A percentile compares a stretch with the other conserved stretches of the same genome.
Evolutionary conservation across 2,329 filamentous ascomycete species (phyloP).

Genomic region (Trichophaea hybrida): DNA sequence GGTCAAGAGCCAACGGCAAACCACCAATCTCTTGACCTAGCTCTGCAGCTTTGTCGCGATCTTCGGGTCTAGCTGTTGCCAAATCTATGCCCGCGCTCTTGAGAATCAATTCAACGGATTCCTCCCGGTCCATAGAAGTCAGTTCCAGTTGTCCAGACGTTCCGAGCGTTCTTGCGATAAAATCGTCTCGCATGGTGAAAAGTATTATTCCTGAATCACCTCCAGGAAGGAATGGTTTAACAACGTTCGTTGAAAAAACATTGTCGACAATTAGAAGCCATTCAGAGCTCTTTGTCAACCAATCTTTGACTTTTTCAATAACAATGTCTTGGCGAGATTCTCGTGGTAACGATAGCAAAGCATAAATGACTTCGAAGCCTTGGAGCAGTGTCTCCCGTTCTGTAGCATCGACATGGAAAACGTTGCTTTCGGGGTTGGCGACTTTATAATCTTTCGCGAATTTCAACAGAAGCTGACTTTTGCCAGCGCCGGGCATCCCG

Average conservation of each 20-base stretch:
- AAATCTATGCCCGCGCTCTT: neutral
- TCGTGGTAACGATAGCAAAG: neutral
- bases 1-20: constrained; percentile 9
- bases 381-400: neutral
- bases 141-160: neutral
- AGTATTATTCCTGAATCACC: constrained; percentile 1
- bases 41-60: neutral
- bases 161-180: constrained; percentile 1
- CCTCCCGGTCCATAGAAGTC: constrained; percentile 2
- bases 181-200: constrained; percentile 8
- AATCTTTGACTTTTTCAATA: neutral
- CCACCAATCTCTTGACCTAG: constrained; percentile 5
- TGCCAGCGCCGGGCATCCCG: constrained; percentile 8
- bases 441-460: neutral
- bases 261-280: constrained; percentile 9
- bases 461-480: constrained; percentile 5
- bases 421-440: neutral
- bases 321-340: neutral
- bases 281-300: neutral
- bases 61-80: neutral
- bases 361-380: neutral
- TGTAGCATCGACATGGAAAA: constrained; percentile 6
- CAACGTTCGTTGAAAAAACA: neutral
- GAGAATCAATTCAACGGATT: constrained; percentile 7
- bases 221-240: neutral